Evolutionary conservation across 1,284 basidiomycete genomes (phyloP).

Genomic region (Heterobasidion irregulare): DNA sequence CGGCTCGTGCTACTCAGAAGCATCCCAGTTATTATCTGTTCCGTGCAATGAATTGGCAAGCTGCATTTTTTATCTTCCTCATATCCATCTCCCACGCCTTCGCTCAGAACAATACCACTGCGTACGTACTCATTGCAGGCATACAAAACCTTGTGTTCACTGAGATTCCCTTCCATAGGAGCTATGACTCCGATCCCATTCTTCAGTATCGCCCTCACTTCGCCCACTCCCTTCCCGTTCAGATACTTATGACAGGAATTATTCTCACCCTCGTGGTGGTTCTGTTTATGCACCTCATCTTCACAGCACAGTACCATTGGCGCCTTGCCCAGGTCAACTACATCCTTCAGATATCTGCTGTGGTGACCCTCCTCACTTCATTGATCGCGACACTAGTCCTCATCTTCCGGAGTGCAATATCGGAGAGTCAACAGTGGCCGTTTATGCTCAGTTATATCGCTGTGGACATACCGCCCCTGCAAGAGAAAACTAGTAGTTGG

Average conservation of each 20-base stretch:
- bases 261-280: conserved; percentile 82
- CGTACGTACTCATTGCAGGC: too few species aligned
- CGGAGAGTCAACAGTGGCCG: conserved; percentile 76
- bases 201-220: conserved; percentile 70
- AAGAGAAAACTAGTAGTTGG: conserved; percentile 41
- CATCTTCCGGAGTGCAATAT: conserved; percentile 52
- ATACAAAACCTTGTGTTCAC: too few species aligned
- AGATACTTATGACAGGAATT: conserved; percentile 84
- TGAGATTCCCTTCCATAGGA: conserved; percentile 9
- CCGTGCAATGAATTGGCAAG: neutral
- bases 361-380: conserved; percentile 71
- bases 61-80: neutral
- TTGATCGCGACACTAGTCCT: conserved; percentile 74
- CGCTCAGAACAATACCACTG: neutral
- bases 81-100: neutral
- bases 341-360: conserved; percentile 79
- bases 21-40: neutral
- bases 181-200: conserved; percentile 55
- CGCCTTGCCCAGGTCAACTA: conserved; percentile 92
- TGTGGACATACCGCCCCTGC: conserved; percentile 67
- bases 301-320: conserved; percentile 95
- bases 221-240: conserved; percentile 84
- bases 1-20: neutral
- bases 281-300: conserved; percentile 88
- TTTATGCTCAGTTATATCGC: conserved; percentile 93